These are phyloP conservation scores for Shiraia sp. DNA, from an alignment of 2,329 filamentous ascomycete genomes.

Conservation along the genomic window DNA sequence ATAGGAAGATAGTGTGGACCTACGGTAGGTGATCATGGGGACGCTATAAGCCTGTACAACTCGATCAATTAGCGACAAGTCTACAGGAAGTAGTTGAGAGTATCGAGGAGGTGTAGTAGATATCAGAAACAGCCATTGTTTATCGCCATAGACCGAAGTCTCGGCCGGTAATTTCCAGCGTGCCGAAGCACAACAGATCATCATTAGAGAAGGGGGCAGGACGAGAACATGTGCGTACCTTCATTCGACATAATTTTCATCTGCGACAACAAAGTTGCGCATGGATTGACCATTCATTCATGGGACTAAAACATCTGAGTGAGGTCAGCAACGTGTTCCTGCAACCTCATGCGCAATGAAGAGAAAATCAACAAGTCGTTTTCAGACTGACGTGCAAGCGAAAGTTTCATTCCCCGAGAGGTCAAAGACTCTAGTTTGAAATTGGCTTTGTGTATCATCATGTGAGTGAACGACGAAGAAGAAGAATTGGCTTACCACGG, in stretches of 20 bases:
- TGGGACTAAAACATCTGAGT: background rate
- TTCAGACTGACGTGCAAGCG: conserved; percentile 52
- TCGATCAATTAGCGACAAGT: conserved; percentile 18
- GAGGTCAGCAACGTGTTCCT: conserved; percentile 18
- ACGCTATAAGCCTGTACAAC: conserved; percentile 3
- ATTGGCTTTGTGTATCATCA: conserved; percentile 49
- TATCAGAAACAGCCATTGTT: conserved; percentile 49
- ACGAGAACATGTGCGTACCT: conserved; percentile 6
- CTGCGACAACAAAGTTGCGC: background rate
- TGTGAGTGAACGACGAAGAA: conserved; percentile 18
- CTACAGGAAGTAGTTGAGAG: conserved; percentile 2
- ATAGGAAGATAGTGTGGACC: conserved; percentile 29
- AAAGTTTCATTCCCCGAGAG: conserved; percentile 48
- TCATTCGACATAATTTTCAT: background rate
- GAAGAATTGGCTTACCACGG: conserved; percentile 15
- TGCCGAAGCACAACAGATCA: conserved; percentile 48
- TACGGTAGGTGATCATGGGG: conserved; percentile 1
- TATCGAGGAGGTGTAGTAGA: conserved; percentile 14
- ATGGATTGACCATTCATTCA: background rate
- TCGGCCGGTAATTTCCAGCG: conserved; percentile 53
- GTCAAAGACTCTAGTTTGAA: conserved; percentile 54
- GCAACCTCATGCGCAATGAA: background rate
- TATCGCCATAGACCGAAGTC: conserved; percentile 46
- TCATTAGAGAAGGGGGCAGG: conserved; percentile 28
- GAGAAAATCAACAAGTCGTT: conserved; percentile 12